Percentiles rank a stretch among this genome's conserved stretches.
These are phyloP conservation scores for Penicillium cinerascens DNA, from an alignment of 495 filamentous ascomycete species.

Conservation along the genomic window DNA sequence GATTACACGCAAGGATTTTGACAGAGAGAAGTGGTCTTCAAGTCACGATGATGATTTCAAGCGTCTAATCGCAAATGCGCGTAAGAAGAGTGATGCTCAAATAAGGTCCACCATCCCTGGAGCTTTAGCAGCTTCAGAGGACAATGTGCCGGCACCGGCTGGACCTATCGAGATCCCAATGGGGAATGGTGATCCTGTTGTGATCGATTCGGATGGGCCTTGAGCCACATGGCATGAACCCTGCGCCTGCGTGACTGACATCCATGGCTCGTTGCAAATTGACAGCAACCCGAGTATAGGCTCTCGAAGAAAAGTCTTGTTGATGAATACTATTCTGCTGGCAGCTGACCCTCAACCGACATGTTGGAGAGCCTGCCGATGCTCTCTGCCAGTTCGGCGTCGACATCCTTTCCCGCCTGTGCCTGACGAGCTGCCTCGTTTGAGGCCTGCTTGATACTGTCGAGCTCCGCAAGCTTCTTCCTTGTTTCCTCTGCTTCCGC, in stretches of 20 bases:
- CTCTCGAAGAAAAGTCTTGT: background rate
- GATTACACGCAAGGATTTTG: constrained; percentile 78
- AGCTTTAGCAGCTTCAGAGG: constrained; percentile 1
- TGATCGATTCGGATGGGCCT: constrained; percentile 1
- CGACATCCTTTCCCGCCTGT: constrained; percentile 22
- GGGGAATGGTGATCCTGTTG: background rate
- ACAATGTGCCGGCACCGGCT: background rate
- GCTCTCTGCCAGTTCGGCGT: constrained; percentile 36
- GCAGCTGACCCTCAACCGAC: constrained; percentile 41
- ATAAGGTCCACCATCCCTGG: constrained; percentile 32
- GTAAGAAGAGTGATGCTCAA: constrained; percentile 35
- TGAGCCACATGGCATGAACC: background rate
- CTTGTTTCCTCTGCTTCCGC: constrained; percentile 42
- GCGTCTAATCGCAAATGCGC: constrained; percentile 69
- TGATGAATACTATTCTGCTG: constrained; percentile 16
- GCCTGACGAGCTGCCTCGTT: constrained; percentile 30
- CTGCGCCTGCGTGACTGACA: constrained; percentile 6
- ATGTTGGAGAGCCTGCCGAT: constrained; percentile 41
- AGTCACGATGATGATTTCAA: constrained; percentile 72
- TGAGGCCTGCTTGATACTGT: constrained; percentile 37
- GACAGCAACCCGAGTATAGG: background rate
- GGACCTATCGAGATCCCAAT: background rate
- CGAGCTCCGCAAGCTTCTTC: constrained; percentile 44
- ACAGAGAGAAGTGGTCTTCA: constrained; percentile 69
- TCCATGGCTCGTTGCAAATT: background rate